Conservation (phyloP, 2,329 filamentous ascomycete genomes). For the Trichophyton rubrum region DNA sequence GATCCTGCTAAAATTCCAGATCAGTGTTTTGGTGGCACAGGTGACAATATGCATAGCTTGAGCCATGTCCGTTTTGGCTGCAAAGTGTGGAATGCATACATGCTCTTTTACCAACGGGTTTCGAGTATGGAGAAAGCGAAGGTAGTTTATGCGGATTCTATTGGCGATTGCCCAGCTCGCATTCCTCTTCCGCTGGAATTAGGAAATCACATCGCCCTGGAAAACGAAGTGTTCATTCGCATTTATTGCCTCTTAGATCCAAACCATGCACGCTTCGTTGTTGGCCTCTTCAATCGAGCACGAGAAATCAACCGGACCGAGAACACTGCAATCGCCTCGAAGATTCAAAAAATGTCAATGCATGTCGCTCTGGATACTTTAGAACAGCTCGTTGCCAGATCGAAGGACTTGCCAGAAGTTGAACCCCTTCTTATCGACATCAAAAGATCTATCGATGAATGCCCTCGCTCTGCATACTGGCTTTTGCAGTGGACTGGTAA, state of each 20-base stretch:
- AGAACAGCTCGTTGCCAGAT: conserved; percentile 61
- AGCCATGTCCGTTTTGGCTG: conserved; percentile 38
- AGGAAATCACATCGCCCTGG: conserved; percentile 47
- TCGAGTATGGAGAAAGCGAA: conserved; percentile 49
- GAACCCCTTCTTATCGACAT: conserved; percentile 43
- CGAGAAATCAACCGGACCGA: conserved; percentile 36
- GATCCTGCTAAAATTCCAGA: conserved; percentile 60
- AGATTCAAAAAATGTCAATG: conserved; percentile 34
- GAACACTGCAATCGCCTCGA: conserved; percentile 38
- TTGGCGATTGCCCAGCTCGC: conserved; percentile 39
- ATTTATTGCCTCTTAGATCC: conserved; percentile 71
- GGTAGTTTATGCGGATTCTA: conserved; percentile 32
- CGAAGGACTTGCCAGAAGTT: conserved; percentile 56
- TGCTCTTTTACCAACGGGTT: conserved; percentile 89
- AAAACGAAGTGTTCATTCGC: conserved; percentile 62
- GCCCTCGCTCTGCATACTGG: conserved; percentile 45
- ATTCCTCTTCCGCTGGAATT: conserved; percentile 36
- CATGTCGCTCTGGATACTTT: conserved; percentile 46
- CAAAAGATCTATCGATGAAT: conserved; percentile 38
- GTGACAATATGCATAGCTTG: conserved; percentile 41
- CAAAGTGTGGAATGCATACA: conserved; percentile 79
- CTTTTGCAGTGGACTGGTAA: conserved; percentile 50
- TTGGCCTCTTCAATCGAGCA: conserved; percentile 47
- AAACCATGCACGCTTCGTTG: conserved; percentile 55
- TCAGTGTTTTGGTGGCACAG: conserved; percentile 66